A percentile compares a stretch with the other conserved stretches of the same genome.
These are phyloP conservation scores for Colletotrichum lupini DNA, from an alignment of 2,329 filamentous ascomycete genomes.

Conservation along the genomic window DNA sequence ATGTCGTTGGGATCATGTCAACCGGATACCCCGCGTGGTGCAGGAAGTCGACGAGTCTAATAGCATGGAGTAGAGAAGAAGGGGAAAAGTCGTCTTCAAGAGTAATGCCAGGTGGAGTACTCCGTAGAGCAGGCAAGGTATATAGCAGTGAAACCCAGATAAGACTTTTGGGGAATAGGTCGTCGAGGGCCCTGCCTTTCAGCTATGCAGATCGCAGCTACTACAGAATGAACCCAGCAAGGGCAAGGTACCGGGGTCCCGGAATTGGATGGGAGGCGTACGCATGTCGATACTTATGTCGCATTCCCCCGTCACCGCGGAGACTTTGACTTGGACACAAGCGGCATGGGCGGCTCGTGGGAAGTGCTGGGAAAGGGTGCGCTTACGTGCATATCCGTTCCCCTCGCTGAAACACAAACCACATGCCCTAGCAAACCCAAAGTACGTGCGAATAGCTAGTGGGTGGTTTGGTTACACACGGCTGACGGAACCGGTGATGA, in stretches of 20 bases:
- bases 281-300: neutral
- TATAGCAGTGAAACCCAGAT: slow-evolving; percentile 4
- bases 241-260: slow-evolving; percentile 2
- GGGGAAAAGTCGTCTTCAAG: neutral
- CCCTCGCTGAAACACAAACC: neutral
- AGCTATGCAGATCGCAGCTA: slow-evolving; percentile 16
- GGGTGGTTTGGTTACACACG: neutral
- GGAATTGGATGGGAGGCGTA: neutral
- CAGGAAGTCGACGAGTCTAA: neutral
- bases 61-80: neutral
- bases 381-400: neutral
- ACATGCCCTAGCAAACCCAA: neutral
- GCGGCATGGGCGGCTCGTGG: neutral
- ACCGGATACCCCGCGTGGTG: neutral
- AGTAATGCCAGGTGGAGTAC: neutral
- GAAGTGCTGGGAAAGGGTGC: neutral
- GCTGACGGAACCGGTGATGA: neutral
- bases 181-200: neutral
- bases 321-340: neutral
- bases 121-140: neutral
- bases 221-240: neutral
- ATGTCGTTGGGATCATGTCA: slow-evolving; percentile 21
- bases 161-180: neutral
- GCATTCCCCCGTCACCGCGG: neutral
- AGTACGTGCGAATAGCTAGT: neutral